Percentiles rank a stretch among this genome's conserved stretches.
Evolutionary conservation across 1,284 basidiomycete species (phyloP).

Genomic region (Hemileccinum hortonii): DNA sequence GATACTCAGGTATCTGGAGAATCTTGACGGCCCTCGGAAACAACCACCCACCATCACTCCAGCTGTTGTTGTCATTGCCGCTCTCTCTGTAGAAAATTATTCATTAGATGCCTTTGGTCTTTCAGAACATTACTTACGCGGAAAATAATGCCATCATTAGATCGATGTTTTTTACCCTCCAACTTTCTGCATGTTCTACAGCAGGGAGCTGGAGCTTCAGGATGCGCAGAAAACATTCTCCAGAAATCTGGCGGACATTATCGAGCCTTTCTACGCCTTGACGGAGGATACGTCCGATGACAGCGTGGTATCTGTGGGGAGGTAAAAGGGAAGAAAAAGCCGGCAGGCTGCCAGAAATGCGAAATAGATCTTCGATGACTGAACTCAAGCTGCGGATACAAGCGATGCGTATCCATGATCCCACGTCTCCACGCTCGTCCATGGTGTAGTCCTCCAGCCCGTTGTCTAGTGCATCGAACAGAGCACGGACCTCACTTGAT

Average conservation of each 20-base stretch:
- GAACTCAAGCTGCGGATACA: constrained; percentile 63
- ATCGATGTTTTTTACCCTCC: constrained; percentile 48
- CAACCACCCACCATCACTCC: constrained; percentile 70
- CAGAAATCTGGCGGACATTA: constrained; percentile 81
- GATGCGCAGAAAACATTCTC: constrained; percentile 56
- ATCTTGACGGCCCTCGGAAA: constrained; percentile 72
- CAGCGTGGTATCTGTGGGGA: constrained; percentile 53
- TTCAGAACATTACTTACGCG: constrained; percentile 41
- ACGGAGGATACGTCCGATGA: constrained; percentile 73
- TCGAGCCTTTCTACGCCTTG: constrained; percentile 91
- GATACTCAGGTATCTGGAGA: constrained; percentile 62
- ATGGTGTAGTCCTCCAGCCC: constrained; percentile 89
- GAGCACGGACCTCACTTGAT: constrained; percentile 39
- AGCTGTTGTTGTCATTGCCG: constrained; percentile 43
- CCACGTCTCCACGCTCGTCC: constrained; percentile 96
- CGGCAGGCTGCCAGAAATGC: constrained; percentile 39
- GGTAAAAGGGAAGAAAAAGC: constrained; percentile 59
- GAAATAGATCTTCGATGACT: constrained; percentile 48
- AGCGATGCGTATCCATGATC: constrained; percentile 91
- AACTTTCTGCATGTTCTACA: constrained; percentile 40
- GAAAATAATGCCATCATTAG: constrained; percentile 55
- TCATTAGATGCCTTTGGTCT: constrained; percentile 1
- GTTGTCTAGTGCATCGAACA: constrained; percentile 54
- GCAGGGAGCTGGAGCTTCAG: constrained; percentile 47
- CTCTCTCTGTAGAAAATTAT: constrained; percentile 25